phyloP scores from a whole-genome alignment of 2,329 filamentous ascomycete species.

The Ophiostoma angusticollis region DNA sequence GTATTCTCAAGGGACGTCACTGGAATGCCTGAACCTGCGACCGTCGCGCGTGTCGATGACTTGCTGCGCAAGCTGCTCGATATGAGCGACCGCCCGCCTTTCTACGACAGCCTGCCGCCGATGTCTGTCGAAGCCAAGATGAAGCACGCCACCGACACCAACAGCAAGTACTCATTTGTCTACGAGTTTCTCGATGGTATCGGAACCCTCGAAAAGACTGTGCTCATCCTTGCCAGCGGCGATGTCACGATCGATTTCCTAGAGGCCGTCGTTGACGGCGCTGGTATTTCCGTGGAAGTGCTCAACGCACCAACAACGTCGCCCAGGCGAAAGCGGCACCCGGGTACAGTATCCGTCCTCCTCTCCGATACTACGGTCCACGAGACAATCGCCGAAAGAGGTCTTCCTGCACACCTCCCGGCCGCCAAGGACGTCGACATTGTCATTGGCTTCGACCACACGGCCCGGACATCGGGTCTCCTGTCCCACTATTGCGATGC shows the following conservation, averaged over 20 bases:
- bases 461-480: slow-evolving; percentile 28
- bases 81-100: slow-evolving; percentile 44
- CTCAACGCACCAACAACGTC: slow-evolving; percentile 14
- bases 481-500: slow-evolving; percentile 15
- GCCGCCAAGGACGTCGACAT: slow-evolving; percentile 30
- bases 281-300: slow-evolving; percentile 22
- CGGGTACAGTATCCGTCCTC: slow-evolving; percentile 23
- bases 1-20: slow-evolving; percentile 29
- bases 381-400: slow-evolving; percentile 20
- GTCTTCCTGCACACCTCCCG: not conserved
- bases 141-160: slow-evolving; percentile 42
- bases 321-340: not conserved
- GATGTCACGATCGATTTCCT: slow-evolving; percentile 39
- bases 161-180: slow-evolving; percentile 48
- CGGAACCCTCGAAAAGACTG: slow-evolving; percentile 28
- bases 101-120: slow-evolving; percentile 32
- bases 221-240: slow-evolving; percentile 41
- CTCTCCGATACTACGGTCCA: slow-evolving; percentile 29
- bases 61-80: slow-evolving; percentile 39
- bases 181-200: slow-evolving; percentile 39
- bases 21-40: slow-evolving; percentile 24
- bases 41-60: slow-evolving; percentile 34
- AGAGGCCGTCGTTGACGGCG: slow-evolving; percentile 31
- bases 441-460: slow-evolving; percentile 42
- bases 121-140: slow-evolving; percentile 30